phyloP scores from a whole-genome alignment of 495 filamentous ascomycete species.

The Penicillium steckii region DNA sequence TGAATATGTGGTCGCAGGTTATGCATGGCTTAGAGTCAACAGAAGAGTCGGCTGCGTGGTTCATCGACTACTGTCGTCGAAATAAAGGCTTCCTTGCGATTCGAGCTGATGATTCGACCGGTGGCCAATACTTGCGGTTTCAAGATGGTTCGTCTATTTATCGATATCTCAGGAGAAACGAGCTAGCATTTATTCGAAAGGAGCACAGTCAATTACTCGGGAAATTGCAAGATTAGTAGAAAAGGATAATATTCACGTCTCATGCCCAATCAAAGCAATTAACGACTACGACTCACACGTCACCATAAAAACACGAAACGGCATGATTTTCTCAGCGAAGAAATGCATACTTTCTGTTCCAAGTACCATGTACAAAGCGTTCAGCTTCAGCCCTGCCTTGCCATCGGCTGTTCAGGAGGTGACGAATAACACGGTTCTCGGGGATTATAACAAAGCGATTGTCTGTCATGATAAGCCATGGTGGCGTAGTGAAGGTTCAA shows the following conservation, averaged over 20 bases:
- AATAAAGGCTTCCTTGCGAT: conserved; percentile 36
- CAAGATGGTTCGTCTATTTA: neutral
- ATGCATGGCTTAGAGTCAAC: conserved; percentile 39
- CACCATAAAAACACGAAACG: neutral
- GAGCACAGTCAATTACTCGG: neutral
- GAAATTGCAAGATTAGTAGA: neutral
- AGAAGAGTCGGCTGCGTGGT: conserved; percentile 39
- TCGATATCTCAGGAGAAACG: too few species aligned
- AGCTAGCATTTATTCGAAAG: neutral
- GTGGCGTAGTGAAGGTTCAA: conserved; percentile 33
- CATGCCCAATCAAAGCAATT: neutral
- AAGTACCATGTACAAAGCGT: conserved; percentile 24
- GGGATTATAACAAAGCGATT: conserved; percentile 30
- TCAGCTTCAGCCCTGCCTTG: conserved; percentile 27
- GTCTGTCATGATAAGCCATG: conserved; percentile 33
- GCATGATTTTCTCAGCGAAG: conserved; percentile 12
- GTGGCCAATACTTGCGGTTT: conserved; percentile 38
- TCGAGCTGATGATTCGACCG: conserved; percentile 34
- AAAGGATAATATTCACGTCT: neutral
- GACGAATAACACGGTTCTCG: conserved; percentile 13
- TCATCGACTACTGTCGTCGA: conserved; percentile 43
- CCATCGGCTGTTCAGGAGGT: conserved; percentile 15
- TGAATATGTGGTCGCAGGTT: conserved; percentile 31
- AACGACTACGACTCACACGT: neutral
- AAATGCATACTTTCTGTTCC: conserved; percentile 35